These are phyloP conservation scores for Spiromastix sp. DNA, from an alignment of 2,329 filamentous ascomycete genomes.

Conservation along the genomic window DNA sequence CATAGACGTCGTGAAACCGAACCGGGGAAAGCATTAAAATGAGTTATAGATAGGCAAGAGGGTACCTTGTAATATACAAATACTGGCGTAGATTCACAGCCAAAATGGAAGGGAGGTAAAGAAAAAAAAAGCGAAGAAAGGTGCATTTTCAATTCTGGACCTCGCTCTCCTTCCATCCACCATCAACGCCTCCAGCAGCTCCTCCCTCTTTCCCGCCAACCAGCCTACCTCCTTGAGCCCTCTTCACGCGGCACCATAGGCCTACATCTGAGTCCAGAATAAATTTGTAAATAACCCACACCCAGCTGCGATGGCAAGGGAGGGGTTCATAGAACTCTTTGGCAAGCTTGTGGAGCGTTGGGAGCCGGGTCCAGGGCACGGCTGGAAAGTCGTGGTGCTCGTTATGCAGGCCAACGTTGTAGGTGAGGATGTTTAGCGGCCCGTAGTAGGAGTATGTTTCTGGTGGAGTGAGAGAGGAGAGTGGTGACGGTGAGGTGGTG, in stretches of 20 bases:
- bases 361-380: constrained; percentile 84
- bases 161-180: constrained; percentile 59
- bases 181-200: constrained; percentile 38
- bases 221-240: constrained; percentile 62
- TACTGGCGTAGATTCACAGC: too few species aligned
- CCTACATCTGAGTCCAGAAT: constrained; percentile 83
- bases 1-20: too few species aligned
- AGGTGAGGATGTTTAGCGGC: constrained; percentile 79
- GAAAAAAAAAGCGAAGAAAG: background rate
- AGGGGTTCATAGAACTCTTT: constrained; percentile 85
- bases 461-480: constrained; percentile 58
- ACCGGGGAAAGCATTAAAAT: too few species aligned
- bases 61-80: too few species aligned
- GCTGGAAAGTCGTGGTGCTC: constrained; percentile 99
- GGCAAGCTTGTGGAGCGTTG: constrained; percentile 65
- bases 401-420: constrained; percentile 96
- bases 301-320: constrained; percentile 82
- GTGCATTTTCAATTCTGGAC: constrained; percentile 45
- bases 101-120: background rate
- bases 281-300: constrained; percentile 89
- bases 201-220: constrained; percentile 37
- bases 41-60: too few species aligned
- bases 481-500: constrained; percentile 34
- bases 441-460: constrained; percentile 99
- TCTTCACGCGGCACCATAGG: constrained; percentile 85